phyloP scores from a whole-genome alignment of 805 yeast species.

The Teunomyces kruisii region DNA sequence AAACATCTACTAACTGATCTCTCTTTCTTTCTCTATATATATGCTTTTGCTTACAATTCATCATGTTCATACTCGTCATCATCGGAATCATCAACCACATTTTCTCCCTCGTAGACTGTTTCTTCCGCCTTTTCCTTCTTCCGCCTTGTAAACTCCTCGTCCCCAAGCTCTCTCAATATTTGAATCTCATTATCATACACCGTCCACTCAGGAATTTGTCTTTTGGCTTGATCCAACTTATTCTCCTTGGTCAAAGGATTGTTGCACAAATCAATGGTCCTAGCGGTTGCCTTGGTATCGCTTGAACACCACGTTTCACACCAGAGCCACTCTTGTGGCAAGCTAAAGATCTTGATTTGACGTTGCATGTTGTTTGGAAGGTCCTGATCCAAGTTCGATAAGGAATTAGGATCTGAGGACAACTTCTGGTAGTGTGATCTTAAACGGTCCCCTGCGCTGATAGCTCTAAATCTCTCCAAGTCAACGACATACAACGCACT shows the following conservation, averaged over 20 bases:
- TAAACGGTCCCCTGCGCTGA: conserved; percentile 74
- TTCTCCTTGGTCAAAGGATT: conserved; percentile 82
- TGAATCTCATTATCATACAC: conserved; percentile 59
- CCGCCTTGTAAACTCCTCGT: neutral
- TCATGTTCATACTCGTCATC: conserved; percentile 8
- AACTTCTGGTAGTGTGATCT: conserved; percentile 83
- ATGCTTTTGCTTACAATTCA: conserved; percentile 2
- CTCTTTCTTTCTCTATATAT: too few species aligned
- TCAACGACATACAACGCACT: conserved; percentile 86
- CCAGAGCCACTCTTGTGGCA: conserved; percentile 88
- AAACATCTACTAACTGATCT: neutral
- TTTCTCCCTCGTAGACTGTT: conserved; percentile 1
- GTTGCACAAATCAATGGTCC: conserved; percentile 80
- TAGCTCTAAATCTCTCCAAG: conserved; percentile 59
- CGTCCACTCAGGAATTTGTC: conserved; percentile 80
- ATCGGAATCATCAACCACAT: conserved; percentile 8
- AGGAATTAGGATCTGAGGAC: conserved; percentile 74
- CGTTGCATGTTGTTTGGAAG: conserved; percentile 85
- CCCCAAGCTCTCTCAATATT: conserved; percentile 14
- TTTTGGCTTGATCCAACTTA: conserved; percentile 69
- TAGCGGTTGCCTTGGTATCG: conserved; percentile 58
- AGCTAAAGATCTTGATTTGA: conserved; percentile 62
- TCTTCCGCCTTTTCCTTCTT: conserved; percentile 4
- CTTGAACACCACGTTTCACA: conserved; percentile 91
- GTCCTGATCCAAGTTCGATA: conserved; percentile 88